Percentiles rank a stretch among this genome's conserved stretches.
phyloP scores from a whole-genome alignment of 2,329 filamentous ascomycete genomes.

The Nigrograna mackinnonii region DNA sequence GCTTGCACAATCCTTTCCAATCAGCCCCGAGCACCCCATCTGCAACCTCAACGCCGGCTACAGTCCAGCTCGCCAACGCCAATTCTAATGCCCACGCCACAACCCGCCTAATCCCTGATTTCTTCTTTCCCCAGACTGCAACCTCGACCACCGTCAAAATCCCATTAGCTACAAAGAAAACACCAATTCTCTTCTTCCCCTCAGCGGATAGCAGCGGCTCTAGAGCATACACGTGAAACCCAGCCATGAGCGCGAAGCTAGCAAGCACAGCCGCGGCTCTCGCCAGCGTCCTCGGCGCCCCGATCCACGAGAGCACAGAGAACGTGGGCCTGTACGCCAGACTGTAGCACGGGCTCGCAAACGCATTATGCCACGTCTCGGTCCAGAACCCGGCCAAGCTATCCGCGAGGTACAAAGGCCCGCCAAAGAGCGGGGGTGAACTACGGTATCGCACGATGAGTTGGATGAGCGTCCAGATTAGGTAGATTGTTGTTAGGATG shows the following conservation, averaged over 20 bases:
- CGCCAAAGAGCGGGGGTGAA: conserved; percentile 41
- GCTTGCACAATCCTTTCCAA: conserved; percentile 33
- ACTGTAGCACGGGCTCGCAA: conserved; percentile 43
- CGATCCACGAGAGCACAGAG: conserved; percentile 30
- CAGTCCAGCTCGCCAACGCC: conserved; percentile 39
- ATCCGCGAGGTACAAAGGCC: conserved; percentile 42
- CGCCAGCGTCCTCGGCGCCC: conserved; percentile 34
- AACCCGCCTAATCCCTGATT: conserved; percentile 30
- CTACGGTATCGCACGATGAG: conserved; percentile 42
- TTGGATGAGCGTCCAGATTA: conserved; percentile 45
- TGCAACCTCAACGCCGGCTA: conserved; percentile 33
- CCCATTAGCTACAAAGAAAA: conserved; percentile 47
- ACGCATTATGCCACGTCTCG: conserved; percentile 49
- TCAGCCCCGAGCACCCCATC: conserved; percentile 33
- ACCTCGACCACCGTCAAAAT: conserved; percentile 34
- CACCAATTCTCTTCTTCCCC: conserved; percentile 35
- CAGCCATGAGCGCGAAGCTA: conserved; percentile 44
- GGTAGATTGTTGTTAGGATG: conserved; percentile 44
- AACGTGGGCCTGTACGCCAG: conserved; percentile 44
- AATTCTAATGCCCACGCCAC: conserved; percentile 41
- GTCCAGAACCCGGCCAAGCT: conserved; percentile 38
- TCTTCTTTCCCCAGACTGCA: conserved; percentile 40
- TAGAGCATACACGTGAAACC: conserved; percentile 45
- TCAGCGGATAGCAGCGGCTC: conserved; percentile 35
- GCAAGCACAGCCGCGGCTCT: conserved; percentile 40